Conservation (phyloP, 1,284 basidiomycete species). For the Ceratobasidium sp. region DNA sequence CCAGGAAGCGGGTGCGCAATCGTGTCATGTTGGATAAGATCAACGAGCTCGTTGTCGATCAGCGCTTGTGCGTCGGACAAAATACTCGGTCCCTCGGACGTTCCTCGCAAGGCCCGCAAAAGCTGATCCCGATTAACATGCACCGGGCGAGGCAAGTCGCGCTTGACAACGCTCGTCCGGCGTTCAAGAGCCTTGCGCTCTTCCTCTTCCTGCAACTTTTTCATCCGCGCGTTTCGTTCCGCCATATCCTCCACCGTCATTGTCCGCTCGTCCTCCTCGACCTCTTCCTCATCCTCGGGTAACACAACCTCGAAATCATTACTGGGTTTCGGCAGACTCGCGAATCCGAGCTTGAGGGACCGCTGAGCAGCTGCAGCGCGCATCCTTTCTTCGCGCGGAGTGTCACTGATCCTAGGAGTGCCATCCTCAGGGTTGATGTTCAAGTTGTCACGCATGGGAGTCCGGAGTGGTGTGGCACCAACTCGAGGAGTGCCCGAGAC, state of each 20-base stretch:
- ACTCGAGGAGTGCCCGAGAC: conserved; percentile 70
- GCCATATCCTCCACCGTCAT: conserved; percentile 85
- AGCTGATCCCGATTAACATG: conserved; percentile 77
- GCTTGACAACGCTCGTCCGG: conserved; percentile 82
- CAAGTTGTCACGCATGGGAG: conserved; percentile 89
- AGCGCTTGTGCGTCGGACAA: conserved; percentile 64
- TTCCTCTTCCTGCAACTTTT: conserved; percentile 74
- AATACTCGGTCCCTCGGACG: conserved; percentile 56
- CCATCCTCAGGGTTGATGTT: conserved; percentile 81
- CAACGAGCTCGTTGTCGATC: conserved; percentile 80
- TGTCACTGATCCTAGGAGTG: conserved; percentile 63
- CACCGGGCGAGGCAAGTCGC: conserved; percentile 83
- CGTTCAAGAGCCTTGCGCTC: conserved; percentile 79
- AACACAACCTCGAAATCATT: conserved; percentile 97
- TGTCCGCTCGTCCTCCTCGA: conserved; percentile 53
- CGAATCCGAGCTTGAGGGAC: conserved; percentile 81
- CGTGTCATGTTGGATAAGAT: conserved; percentile 86
- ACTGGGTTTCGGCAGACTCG: conserved; percentile 86
- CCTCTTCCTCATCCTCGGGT: conserved; percentile 79
- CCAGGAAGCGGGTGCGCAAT: conserved; percentile 89
- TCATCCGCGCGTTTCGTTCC: conserved; percentile 84
- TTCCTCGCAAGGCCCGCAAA: conserved; percentile 61
- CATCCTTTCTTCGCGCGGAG: conserved; percentile 75
- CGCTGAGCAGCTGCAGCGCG: conserved; percentile 69
- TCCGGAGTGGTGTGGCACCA: conserved; percentile 81